Percentiles rank a stretch among this genome's conserved stretches.
Conservation (phyloP, 225 moss, liverwort and hornwort species). For the Marchantia polymorpha region DNA sequence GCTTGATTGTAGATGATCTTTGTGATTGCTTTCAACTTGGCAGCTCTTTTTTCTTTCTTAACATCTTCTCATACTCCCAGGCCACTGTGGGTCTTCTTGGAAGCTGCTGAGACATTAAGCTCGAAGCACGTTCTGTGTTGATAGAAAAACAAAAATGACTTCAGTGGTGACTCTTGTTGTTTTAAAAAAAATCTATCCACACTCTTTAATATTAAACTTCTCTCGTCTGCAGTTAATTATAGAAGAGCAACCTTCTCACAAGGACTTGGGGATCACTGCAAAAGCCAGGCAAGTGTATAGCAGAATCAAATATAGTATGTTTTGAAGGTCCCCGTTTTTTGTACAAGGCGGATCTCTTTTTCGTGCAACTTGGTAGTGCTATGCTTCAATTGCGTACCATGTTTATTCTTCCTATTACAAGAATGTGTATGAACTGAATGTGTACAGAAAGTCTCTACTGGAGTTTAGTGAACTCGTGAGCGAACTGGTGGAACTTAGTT, state of each 20-base stretch:
- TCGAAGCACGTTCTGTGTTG: neutral
- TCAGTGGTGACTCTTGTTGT: neutral
- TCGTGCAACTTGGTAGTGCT: neutral
- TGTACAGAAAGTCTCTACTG: conserved; percentile 37
- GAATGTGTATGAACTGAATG: neutral
- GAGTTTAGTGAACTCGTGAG: conserved; percentile 38
- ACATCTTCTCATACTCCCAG: neutral
- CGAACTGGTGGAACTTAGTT: conserved; percentile 23
- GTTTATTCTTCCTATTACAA: neutral
- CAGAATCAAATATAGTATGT: neutral
- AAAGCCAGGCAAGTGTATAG: conserved; percentile 31
- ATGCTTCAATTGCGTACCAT: neutral
- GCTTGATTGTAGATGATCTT: neutral
- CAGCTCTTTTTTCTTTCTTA: neutral
- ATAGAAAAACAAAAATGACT: neutral
- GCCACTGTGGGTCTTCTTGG: neutral
- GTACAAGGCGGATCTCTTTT: neutral
- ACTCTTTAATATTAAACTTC: neutral
- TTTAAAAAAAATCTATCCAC: neutral
- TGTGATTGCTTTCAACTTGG: neutral
- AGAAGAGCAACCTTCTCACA: conserved; percentile 29
- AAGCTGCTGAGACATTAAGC: neutral
- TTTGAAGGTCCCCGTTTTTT: neutral
- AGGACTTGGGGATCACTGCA: conserved; percentile 36
- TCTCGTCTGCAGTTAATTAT: conserved; percentile 32